phyloP scores from a whole-genome alignment of 2,329 filamentous ascomycete genomes.

The Aspergillus sclerotialis region DNA sequence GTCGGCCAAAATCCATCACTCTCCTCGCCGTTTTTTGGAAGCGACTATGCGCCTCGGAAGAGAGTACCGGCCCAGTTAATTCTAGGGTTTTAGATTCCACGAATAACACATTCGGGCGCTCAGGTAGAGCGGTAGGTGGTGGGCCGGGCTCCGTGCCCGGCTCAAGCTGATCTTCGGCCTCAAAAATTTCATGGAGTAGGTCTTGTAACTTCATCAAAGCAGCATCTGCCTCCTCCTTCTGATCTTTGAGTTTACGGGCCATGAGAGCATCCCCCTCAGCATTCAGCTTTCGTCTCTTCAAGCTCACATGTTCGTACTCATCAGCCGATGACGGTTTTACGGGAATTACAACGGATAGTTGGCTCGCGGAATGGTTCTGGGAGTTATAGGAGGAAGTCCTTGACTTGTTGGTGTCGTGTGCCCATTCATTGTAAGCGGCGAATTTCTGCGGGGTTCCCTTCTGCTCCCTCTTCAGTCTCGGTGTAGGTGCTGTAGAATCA shows the following conservation, averaged over 20 bases:
- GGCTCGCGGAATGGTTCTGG: conserved; percentile 16
- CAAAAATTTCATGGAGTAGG: conserved; percentile 65
- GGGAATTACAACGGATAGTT: conserved; percentile 44
- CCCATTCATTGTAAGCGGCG: conserved; percentile 17
- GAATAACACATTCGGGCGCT: conserved; percentile 49
- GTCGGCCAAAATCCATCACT: conserved; percentile 61
- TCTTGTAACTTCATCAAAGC: conserved; percentile 64
- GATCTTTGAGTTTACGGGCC: conserved; percentile 59
- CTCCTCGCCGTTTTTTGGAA: conserved; percentile 69
- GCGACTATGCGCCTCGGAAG: conserved; percentile 59
- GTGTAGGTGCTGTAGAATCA: conserved; percentile 27
- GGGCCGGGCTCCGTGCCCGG: conserved; percentile 43
- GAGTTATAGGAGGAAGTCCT: conserved; percentile 31
- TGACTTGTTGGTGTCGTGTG: conserved; percentile 33
- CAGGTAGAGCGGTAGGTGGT: too few species aligned
- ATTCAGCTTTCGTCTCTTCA: conserved; percentile 46
- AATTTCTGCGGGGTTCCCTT: conserved; percentile 14
- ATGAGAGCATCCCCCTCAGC: conserved; percentile 52
- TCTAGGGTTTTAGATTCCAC: conserved; percentile 25
- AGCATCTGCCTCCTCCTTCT: conserved; percentile 71
- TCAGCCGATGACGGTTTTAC: conserved; percentile 34
- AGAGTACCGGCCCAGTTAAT: conserved; percentile 48
- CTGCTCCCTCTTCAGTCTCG: conserved; percentile 17
- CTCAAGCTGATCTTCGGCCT: conserved; percentile 65
- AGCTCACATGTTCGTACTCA: conserved; percentile 26